phyloP scores from a whole-genome alignment of 345 rosid genomes.

The Moringa oleifera region DNA sequence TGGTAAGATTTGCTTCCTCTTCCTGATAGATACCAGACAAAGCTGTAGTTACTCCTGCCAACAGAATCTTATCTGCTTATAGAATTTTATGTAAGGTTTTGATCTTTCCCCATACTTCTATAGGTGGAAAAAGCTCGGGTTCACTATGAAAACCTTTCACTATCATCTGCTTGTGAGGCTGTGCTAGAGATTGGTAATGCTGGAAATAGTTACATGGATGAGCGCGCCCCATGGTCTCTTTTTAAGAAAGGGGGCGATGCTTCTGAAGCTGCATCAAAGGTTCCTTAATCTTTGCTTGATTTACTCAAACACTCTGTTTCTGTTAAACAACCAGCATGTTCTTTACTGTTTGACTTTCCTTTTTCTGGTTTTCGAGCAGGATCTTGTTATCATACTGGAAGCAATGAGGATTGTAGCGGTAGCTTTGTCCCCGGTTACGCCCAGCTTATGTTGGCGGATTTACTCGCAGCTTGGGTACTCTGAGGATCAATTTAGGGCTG shows the following conservation, averaged over 20 bases:
- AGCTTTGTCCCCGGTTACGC: conserved; percentile 70
- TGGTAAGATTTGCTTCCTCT: conserved; percentile 35
- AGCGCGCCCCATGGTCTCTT: conserved; percentile 78
- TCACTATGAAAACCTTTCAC: conserved; percentile 60
- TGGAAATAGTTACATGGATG: conserved; percentile 82
- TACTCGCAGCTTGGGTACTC: conserved; percentile 86
- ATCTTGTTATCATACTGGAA: conserved; percentile 82
- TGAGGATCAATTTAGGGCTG: conserved; percentile 39
- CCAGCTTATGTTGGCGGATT: conserved; percentile 63
- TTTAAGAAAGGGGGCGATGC: conserved; percentile 85
- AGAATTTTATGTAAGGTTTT: neutral
- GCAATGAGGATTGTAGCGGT: conserved; percentile 79
- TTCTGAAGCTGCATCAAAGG: conserved; percentile 90
- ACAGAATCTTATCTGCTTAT: neutral
- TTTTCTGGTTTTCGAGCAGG: conserved; percentile 35
- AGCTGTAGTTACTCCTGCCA: neutral
- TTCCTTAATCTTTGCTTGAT: conserved; percentile 9
- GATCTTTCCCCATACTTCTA: conserved; percentile 4
- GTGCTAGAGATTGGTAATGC: conserved; percentile 83
- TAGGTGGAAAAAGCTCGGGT: conserved; percentile 64
- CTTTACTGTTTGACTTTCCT: neutral
- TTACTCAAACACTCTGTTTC: no score
- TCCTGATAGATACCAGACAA: neutral
- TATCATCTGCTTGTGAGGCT: conserved; percentile 83
- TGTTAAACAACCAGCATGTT: no score